Percentiles rank a stretch among this genome's conserved stretches.
Evolutionary conservation across 1,284 basidiomycete genomes (phyloP).

Genomic region (Cutaneotrichosporon sp.): DNA sequence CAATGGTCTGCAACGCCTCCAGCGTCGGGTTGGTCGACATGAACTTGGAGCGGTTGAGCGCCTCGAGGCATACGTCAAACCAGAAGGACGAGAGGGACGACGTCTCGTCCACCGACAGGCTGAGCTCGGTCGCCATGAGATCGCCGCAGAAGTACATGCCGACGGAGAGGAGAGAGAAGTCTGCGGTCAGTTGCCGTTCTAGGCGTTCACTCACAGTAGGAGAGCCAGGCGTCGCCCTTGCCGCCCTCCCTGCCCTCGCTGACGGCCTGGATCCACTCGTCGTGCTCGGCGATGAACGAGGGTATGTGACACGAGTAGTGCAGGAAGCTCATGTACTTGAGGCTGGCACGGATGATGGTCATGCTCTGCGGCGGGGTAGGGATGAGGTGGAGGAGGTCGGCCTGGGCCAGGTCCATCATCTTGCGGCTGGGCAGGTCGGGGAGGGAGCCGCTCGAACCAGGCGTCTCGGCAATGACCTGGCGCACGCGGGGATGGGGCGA

Average conservation of each 20-base stretch:
- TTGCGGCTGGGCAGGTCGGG: conserved; percentile 25
- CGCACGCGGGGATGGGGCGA: conserved; percentile 14
- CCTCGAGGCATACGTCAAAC: conserved; percentile 31
- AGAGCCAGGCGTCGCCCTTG: conserved; percentile 29
- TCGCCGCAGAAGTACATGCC: conserved; percentile 30
- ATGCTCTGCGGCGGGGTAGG: conserved; percentile 24
- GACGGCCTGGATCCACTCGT: conserved; percentile 30
- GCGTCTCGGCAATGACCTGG: conserved; percentile 11
- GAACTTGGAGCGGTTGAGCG: conserved; percentile 30
- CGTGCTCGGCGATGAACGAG: conserved; percentile 30
- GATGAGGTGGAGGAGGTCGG: conserved; percentile 27
- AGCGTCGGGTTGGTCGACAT: conserved; percentile 30
- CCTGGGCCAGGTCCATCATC: conserved; percentile 26
- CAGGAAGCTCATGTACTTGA: conserved; percentile 30
- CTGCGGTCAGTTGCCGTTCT: conserved; percentile 15
- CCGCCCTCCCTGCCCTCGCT: conserved; percentile 21
- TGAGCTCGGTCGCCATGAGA: conserved; percentile 27
- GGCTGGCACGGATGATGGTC: conserved; percentile 24
- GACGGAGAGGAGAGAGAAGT: conserved; percentile 24
- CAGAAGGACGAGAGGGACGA: conserved; percentile 25
- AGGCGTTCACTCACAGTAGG: conserved; percentile 23
- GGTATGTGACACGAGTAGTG: conserved; percentile 35
- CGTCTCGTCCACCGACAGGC: conserved; percentile 22
- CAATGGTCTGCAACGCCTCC: conserved; percentile 28
- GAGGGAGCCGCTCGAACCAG: conserved; percentile 18